These are phyloP conservation scores for Penicillium sp. DNA, from an alignment of 2,329 filamentous ascomycete genomes.

Conservation along the genomic window DNA sequence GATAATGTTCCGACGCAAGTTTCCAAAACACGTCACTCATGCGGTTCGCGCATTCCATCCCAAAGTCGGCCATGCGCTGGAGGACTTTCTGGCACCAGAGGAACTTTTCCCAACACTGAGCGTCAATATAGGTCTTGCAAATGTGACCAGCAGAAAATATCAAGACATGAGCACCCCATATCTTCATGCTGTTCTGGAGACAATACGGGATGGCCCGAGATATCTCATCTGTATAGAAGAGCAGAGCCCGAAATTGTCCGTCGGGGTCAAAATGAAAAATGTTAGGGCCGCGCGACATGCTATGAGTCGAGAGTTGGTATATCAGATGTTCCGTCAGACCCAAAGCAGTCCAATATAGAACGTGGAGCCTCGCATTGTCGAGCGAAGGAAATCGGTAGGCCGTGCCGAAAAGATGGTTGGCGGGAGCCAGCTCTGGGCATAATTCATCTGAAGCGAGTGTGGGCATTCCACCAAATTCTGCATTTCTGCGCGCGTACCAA, in stretches of 20 bases:
- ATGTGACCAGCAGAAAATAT: not conserved
- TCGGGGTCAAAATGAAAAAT: not conserved
- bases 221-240: not conserved
- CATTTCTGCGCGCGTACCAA: not conserved
- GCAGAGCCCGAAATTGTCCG: not conserved
- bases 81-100: constrained; percentile 1
- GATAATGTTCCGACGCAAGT: not conserved
- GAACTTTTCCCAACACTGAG: constrained; percentile 1
- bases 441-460: not conserved
- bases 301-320: not conserved
- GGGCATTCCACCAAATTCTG: not conserved
- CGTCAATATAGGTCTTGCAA: constrained; percentile 2
- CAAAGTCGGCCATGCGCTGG: not conserved
- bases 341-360: constrained; percentile 1
- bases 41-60: not conserved
- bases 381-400: constrained; percentile 4
- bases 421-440: not conserved
- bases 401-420: not conserved
- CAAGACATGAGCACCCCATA: not conserved
- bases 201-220: not conserved
- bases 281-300: not conserved
- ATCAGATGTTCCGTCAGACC: not conserved
- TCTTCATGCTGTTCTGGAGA: not conserved
- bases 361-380: constrained; percentile 4
- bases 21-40: not conserved